These are phyloP conservation scores for Chaetomiaceae sp. DNA, from an alignment of 2,329 filamentous ascomycete genomes.

Conservation along the genomic window DNA sequence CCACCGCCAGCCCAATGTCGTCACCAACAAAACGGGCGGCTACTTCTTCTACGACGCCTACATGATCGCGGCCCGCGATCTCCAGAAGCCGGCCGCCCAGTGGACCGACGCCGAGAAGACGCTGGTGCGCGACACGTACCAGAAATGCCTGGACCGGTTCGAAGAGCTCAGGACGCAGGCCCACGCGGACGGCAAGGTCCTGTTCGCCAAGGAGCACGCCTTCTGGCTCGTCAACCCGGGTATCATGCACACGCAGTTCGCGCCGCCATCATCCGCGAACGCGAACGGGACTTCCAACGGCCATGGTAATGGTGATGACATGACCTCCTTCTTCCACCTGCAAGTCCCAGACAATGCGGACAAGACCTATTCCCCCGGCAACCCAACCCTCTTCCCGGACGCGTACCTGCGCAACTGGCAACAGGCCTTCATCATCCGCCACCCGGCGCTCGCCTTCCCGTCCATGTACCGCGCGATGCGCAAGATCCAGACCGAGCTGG, in stretches of 20 bases:
- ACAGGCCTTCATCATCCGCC: conserved; percentile 11
- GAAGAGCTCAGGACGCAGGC: conserved; percentile 26
- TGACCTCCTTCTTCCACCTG: background rate
- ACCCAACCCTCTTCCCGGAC: conserved; percentile 7
- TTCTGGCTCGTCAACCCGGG: conserved; percentile 24
- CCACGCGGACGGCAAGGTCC: conserved; percentile 25
- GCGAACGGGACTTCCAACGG: too few species aligned
- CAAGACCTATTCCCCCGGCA: background rate
- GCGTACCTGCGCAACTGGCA: conserved; percentile 8
- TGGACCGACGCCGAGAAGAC: conserved; percentile 30
- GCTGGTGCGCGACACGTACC: conserved; percentile 25
- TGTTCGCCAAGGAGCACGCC: conserved; percentile 36
- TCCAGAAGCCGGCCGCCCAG: conserved; percentile 22
- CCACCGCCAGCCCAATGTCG: conserved; percentile 27
- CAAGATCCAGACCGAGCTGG: background rate
- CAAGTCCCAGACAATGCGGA: background rate
- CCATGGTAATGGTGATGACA: background rate
- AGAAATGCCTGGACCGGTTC: conserved; percentile 28
- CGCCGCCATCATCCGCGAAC: too few species aligned
- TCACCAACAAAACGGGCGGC: conserved; percentile 23
- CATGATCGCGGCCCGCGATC: conserved; percentile 10
- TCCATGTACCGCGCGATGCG: conserved; percentile 10
- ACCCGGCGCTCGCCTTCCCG: conserved; percentile 12
- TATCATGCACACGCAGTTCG: background rate
- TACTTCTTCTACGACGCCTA: conserved; percentile 31